These are phyloP conservation scores for Alternaria angustiovoidea DNA, from an alignment of 2,329 filamentous ascomycete genomes.

Conservation along the genomic window DNA sequence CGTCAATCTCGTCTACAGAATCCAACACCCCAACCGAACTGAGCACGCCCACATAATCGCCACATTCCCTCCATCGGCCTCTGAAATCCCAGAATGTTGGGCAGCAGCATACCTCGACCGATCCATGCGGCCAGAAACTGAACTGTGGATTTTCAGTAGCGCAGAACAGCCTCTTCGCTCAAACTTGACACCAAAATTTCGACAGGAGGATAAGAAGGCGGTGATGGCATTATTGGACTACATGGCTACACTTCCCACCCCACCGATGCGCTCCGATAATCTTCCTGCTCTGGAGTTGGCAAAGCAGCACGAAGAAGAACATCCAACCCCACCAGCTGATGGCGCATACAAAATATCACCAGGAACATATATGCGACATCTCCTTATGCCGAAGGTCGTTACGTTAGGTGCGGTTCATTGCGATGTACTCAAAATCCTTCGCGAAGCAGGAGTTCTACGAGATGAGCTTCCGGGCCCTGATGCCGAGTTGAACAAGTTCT, in stretches of 20 bases:
- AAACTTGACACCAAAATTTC: conserved; percentile 24
- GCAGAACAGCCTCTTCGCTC: conserved; percentile 38
- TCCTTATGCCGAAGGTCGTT: conserved; percentile 49
- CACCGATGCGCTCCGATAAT: conserved; percentile 40
- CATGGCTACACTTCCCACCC: conserved; percentile 37
- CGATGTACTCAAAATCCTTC: conserved; percentile 33
- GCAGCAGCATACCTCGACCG: conserved; percentile 69
- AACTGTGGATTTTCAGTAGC: conserved; percentile 67
- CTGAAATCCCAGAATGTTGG: conserved; percentile 53
- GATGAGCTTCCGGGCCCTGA: conserved; percentile 42
- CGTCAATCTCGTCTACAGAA: conserved; percentile 67
- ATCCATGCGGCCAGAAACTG: conserved; percentile 63
- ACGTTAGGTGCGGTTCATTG: conserved; percentile 56
- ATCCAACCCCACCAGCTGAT: conserved; percentile 31
- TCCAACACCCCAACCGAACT: conserved; percentile 64
- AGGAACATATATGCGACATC: conserved; percentile 43
- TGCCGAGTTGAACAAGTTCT: conserved; percentile 62
- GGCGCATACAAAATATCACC: conserved; percentile 27
- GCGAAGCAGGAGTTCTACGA: conserved; percentile 32
- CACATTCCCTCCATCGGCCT: conserved; percentile 46
- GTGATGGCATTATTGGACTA: conserved; percentile 39
- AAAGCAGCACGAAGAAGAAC: conserved; percentile 37
- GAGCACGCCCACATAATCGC: conserved; percentile 45
- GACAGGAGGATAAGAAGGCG: conserved; percentile 40
- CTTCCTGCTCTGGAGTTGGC: conserved; percentile 35